Base-by-base conservation (phyloP, 2,329 filamentous ascomycete species). In the Coniella vitis region DNA sequence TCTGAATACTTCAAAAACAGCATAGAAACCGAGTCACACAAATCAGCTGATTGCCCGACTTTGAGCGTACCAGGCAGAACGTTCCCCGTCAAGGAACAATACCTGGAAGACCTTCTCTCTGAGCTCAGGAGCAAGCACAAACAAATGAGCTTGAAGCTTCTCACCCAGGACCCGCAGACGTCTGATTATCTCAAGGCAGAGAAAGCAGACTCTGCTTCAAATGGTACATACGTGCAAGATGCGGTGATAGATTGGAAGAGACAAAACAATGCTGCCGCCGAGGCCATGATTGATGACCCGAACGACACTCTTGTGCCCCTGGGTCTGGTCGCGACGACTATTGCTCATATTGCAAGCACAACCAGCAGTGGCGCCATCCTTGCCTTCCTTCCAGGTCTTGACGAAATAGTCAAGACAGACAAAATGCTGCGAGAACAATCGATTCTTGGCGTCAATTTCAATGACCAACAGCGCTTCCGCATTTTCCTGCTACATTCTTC, bases 401-500 rank as follows among this genome's bases (percentile, higher is more conserved):
- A 20, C 7, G 50, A 50, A 16, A 53, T 53, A 8, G 5, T n/a
- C 7, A 16, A 14, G 5, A 48, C 70, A 10, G 58, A 64, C 2
- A 63, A 71, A 32, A 69, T 73, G 17, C 49, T 63, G 4, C 58
- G 53, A 2, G 57, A 62, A 1, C 54, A 65, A 13, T 54, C 57
- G 2, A 48, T 58, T 8, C 52, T 70, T 2, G 65, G 65, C 2
- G 38, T 74, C 31, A 55, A 75, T 49, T 69, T 76, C 45, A 55
- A 54, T 0, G 59, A 76, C 52, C 40, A 56, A 8, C 45, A 53
- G 4, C 67, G 60, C 31, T 75, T 69, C 58, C 64, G 64, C 54
- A 63, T 77, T 36, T 63, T 67, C 51, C 61, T 68, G 32, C 63
- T 78, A 10, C 74, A 78, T 58, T 73, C 74, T 1, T 63, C 61